These are phyloP conservation scores for Curvularia spicifera DNA, from an alignment of 2,329 filamentous ascomycete genomes.

Conservation along the genomic window DNA sequence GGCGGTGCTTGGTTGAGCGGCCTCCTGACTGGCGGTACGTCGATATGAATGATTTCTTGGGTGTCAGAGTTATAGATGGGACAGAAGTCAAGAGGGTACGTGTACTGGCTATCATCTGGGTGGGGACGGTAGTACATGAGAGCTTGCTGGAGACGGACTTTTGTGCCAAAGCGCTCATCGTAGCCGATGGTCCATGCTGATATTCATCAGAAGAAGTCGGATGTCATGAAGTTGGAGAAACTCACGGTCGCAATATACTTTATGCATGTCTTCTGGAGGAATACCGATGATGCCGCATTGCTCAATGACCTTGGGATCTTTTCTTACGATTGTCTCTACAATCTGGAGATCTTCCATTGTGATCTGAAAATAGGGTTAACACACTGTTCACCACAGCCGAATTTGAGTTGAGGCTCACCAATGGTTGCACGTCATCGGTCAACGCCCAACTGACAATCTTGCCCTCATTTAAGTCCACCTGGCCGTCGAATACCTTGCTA, in stretches of 20 bases:
- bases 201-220: slow-evolving; percentile 19
- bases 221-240: slow-evolving; percentile 23
- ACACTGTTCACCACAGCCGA: no score
- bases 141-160: slow-evolving; percentile 83
- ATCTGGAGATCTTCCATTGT: slow-evolving; percentile 88
- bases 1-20: slow-evolving; percentile 74
- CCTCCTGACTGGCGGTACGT: slow-evolving; percentile 77
- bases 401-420: slow-evolving; percentile 59
- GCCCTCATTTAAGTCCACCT: slow-evolving; percentile 72
- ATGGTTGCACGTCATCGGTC: slow-evolving; percentile 78
- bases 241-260: slow-evolving; percentile 89
- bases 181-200: slow-evolving; percentile 91
- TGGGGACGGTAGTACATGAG: slow-evolving; percentile 94
- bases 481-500: slow-evolving; percentile 81
- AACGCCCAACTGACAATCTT: slow-evolving; percentile 77
- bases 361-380: slow-evolving; percentile 60
- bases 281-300: slow-evolving; percentile 86
- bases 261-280: slow-evolving; percentile 83
- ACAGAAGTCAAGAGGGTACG: slow-evolving; percentile 90
- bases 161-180: slow-evolving; percentile 84
- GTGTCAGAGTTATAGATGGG: slow-evolving; percentile 87
- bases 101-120: slow-evolving; percentile 86
- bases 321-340: slow-evolving; percentile 77
- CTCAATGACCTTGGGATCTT: slow-evolving; percentile 85
- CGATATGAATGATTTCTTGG: slow-evolving; percentile 79